Evolutionary conservation across 2,329 filamentous ascomycete species (phyloP).

Genomic region (Colletotrichum siamense): DNA sequence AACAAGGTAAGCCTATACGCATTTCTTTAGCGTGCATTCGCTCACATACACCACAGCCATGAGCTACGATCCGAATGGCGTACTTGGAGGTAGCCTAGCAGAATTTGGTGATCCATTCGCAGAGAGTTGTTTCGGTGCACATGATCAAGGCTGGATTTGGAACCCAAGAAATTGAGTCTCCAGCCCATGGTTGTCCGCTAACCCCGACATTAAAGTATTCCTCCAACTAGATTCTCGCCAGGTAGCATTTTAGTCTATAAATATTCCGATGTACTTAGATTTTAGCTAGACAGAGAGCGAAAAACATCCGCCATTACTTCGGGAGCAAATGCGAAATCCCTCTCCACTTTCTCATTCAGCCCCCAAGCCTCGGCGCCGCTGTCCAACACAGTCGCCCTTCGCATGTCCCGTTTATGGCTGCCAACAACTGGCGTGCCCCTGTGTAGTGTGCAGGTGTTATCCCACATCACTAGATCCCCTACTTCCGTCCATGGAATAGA

Average conservation of each 20-base stretch:
- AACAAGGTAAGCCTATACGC: background rate
- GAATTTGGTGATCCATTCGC: background rate
- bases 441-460: constrained; percentile 64
- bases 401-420: constrained; percentile 56
- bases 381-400: constrained; percentile 62
- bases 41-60: background rate
- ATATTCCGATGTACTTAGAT: background rate
- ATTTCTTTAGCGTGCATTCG: background rate
- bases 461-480: constrained; percentile 63
- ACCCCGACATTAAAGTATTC: background rate
- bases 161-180: background rate
- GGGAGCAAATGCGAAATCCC: constrained; percentile 1
- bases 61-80: background rate
- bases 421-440: constrained; percentile 53
- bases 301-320: constrained; percentile 3
- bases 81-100: background rate
- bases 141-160: background rate
- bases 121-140: background rate
- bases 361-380: constrained; percentile 42
- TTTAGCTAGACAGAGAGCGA: background rate
- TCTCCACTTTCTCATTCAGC: constrained; percentile 30
- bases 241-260: background rate
- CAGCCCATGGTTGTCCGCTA: background rate
- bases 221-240: background rate
- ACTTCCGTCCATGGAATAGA: constrained; percentile 52